Evolutionary conservation across 2,329 filamentous ascomycete genomes (phyloP).

Genomic region (Venturia oleaginea): DNA sequence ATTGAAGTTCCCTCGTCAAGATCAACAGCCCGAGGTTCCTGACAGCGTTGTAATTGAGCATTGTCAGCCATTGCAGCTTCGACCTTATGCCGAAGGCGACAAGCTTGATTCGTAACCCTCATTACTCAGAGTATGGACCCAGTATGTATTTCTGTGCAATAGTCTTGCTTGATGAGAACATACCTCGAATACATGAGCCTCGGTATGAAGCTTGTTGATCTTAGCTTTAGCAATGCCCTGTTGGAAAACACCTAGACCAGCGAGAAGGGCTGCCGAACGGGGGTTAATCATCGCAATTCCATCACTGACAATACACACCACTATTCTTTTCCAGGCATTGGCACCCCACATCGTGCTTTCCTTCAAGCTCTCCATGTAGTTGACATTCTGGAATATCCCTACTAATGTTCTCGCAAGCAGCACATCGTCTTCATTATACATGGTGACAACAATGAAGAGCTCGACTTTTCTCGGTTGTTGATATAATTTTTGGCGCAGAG

Average conservation of each 20-base stretch:
- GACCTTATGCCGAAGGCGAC: neutral
- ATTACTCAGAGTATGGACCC: too few relatives aligned
- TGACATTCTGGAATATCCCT: conserved; percentile 97
- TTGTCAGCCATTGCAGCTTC: neutral
- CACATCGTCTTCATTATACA: conserved; percentile 99
- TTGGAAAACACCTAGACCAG: conserved; percentile 92
- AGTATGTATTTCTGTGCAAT: too few relatives aligned
- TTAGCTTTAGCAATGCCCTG: conserved; percentile 98
- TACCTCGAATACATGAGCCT: conserved; percentile 81
- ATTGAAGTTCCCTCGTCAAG: neutral
- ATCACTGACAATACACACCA: conserved; percentile 94
- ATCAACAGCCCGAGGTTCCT: neutral
- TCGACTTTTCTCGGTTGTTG: conserved; percentile 88
- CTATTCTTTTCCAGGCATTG: conserved; percentile 99
- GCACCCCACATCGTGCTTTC: conserved; percentile 98
- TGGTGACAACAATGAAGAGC: conserved; percentile 91
- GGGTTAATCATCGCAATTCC: conserved; percentile 96
- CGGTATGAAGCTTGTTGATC: conserved; percentile 93
- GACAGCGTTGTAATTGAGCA: neutral
- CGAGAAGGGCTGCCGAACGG: conserved; percentile 77
- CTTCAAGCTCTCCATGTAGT: conserved; percentile 90
- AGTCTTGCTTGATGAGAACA: neutral
- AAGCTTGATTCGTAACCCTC: neutral
- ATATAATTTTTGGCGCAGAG: conserved; percentile 81
- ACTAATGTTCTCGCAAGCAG: conserved; percentile 92